Conservation (phyloP, 495 filamentous ascomycete genomes). For the Penicillium bovifimosum region DNA sequence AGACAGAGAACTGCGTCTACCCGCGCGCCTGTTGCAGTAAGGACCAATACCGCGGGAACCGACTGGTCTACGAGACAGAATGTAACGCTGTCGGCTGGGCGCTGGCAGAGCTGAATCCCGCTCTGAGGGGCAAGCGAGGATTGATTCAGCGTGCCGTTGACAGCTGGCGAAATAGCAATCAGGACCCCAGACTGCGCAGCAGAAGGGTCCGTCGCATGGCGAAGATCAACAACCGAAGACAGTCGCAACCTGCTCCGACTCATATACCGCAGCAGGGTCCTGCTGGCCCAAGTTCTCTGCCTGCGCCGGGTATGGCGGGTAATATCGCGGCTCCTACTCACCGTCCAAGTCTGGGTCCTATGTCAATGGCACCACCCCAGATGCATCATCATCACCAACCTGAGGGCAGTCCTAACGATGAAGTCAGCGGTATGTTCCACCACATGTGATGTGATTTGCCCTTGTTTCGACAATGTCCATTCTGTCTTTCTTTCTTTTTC, state of each 20-base stretch:
- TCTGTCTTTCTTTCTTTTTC: conserved; percentile 9
- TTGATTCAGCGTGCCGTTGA: conserved; percentile 96
- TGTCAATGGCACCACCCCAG: conserved; percentile 60
- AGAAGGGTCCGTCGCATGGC: conserved; percentile 88
- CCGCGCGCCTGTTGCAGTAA: conserved; percentile 92
- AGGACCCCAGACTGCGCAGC: conserved; percentile 85
- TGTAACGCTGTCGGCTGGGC: conserved; percentile 99
- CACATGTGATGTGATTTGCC: conserved; percentile 50
- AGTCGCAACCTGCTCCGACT: conserved; percentile 41
- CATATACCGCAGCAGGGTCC: conserved; percentile 52
- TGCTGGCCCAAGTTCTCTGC: conserved; percentile 46
- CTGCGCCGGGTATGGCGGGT: conserved; percentile 29
- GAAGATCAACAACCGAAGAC: conserved; percentile 82
- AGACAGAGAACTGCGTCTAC: conserved; percentile 97
- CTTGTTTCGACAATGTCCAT: conserved; percentile 13
- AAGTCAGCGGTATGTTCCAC: conserved; percentile 94
- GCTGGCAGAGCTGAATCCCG: conserved; percentile 84
- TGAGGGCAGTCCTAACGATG: conserved; percentile 70
- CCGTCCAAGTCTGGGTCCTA: conserved; percentile 49
- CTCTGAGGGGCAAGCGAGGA: conserved; percentile 84
- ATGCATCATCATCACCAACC: conserved; percentile 76
- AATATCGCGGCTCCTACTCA: conserved; percentile 43
- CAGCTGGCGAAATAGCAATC: conserved; percentile 98
- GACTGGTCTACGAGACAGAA: conserved; percentile 93
- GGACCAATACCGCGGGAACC: conserved; percentile 92